Evolutionary conservation across 176 grass and related monocot species (phyloP).

Genomic region (Musa beccarii): DNA sequence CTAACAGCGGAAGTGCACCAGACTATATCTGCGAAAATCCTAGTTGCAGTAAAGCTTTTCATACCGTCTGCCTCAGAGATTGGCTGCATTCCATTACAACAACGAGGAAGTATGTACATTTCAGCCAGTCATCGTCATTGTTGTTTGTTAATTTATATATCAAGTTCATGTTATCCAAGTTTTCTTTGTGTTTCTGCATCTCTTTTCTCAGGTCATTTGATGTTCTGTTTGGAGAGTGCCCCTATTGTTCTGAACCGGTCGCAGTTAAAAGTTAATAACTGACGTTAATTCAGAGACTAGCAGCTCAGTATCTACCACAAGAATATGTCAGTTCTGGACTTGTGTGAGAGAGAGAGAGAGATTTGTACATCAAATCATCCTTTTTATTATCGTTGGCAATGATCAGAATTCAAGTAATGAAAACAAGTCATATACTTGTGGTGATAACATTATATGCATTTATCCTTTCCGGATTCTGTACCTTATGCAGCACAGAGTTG

Average conservation of each 20-base stretch:
- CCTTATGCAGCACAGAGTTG: too few relatives aligned
- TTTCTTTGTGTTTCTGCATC: neutral
- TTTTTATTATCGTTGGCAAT: too few relatives aligned
- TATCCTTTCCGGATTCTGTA: too few relatives aligned
- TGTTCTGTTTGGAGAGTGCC: constrained; percentile 79
- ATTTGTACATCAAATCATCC: too few relatives aligned
- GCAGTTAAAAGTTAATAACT: constrained; percentile 27
- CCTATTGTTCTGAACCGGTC: constrained; percentile 65
- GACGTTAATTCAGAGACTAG: neutral
- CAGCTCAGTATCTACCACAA: neutral
- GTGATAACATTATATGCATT: too few relatives aligned
- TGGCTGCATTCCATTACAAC: constrained; percentile 77
- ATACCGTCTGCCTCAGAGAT: constrained; percentile 59
- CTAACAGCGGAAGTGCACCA: constrained; percentile 44
- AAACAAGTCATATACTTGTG: too few relatives aligned
- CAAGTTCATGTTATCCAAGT: neutral
- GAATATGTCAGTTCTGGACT: too few relatives aligned
- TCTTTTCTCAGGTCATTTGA: constrained; percentile 49
- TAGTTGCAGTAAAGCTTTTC: constrained; percentile 63
- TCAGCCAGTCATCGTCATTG: neutral
- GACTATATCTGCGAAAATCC: constrained; percentile 60
- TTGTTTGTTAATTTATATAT: neutral
- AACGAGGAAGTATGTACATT: constrained; percentile 62
- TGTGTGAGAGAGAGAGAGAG: too few relatives aligned
- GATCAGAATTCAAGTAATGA: too few relatives aligned